Base-by-base conservation (phyloP, 352 stramenopile genomes). In the Globisporangium paddicum region DNA sequence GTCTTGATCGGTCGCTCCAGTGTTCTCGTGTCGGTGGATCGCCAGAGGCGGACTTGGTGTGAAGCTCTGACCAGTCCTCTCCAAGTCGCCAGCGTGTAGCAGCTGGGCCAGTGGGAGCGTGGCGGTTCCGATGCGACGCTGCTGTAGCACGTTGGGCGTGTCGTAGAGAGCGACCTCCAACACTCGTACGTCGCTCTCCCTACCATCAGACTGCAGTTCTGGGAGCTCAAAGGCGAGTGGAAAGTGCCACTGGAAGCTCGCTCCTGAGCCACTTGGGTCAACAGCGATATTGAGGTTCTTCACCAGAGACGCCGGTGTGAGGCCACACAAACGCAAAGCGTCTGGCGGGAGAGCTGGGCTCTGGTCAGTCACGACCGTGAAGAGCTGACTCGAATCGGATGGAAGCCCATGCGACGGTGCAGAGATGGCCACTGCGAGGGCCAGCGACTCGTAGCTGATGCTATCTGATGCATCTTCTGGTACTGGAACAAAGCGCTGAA, bases 171-270 rank as follows among this genome's bases (percentile, higher is more conserved):
- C 38, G 21, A 80, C 55, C 14, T 68, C 32, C 11, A 79, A 16
- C 32, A 19, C 47, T 28, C 16, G 14, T 5, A 13, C 47, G 2
- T 11, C 18, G 4, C 8, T 23, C 2, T 18, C n/a, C n/a, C n/a
- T 21, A 16, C 18, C 28, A 16, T 8, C 14, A 23, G 18, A 26
- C 9, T 30, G 4, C 5, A 5, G 47, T 18, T 25, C 25, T 40
- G 14, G n/a, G 7, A 62, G 30, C 57, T 66, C 58, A 32, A 68
- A 58, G 23, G 50, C 28, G 35, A 61, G 48, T 18, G 73, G 73
- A 42, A 73, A 83, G 38, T 64, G 55, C 73, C 73, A 83, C 16
- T 67, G 56, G 25, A 71, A 72, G 26, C 21, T 45, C 30, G 4
- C 10, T 13, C 16, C 14, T n/a, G 35, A 41, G 11, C 34, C 19